These are phyloP conservation scores for Amphirosellinia nigrospora DNA, from an alignment of 495 filamentous ascomycete species.

Conservation along the genomic window DNA sequence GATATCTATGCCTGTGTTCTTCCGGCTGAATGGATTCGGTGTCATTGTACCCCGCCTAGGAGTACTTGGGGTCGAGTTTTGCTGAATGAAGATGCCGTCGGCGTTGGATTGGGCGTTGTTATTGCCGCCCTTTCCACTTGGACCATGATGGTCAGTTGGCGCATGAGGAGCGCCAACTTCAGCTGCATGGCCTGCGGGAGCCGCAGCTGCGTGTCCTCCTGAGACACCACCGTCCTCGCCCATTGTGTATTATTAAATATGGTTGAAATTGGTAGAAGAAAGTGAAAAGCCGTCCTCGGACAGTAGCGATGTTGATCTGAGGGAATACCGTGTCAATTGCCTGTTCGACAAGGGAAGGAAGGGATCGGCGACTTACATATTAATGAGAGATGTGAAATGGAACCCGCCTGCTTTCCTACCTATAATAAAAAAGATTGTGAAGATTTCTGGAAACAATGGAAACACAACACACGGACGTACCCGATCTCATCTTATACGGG, in stretches of 20 bases:
- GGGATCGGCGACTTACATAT: constrained; percentile 5
- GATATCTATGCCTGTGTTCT: constrained; percentile 51
- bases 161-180: constrained; percentile 23
- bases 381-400: constrained; percentile 14
- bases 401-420: background rate
- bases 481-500: background rate
- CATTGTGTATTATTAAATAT: constrained; percentile 31
- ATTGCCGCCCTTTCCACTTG: constrained; percentile 13
- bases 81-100: constrained; percentile 24
- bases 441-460: background rate
- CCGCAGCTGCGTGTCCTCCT: constrained; percentile 9
- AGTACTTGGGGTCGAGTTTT: constrained; percentile 40
- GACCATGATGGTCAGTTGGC: background rate
- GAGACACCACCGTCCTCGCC: constrained; percentile 35
- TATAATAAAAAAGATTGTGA: background rate
- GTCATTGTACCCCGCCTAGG: constrained; percentile 40
- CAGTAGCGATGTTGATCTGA: background rate
- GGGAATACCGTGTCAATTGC: background rate
- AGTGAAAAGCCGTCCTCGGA: background rate
- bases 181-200: constrained; percentile 20
- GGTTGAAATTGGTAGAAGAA: background rate
- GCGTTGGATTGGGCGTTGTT: constrained; percentile 28
- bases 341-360: background rate
- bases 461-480: background rate
- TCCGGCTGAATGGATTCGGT: constrained; percentile 54